These are phyloP conservation scores for Leccinum solheimii DNA, from an alignment of 1,284 basidiomycete species.

Conservation along the genomic window DNA sequence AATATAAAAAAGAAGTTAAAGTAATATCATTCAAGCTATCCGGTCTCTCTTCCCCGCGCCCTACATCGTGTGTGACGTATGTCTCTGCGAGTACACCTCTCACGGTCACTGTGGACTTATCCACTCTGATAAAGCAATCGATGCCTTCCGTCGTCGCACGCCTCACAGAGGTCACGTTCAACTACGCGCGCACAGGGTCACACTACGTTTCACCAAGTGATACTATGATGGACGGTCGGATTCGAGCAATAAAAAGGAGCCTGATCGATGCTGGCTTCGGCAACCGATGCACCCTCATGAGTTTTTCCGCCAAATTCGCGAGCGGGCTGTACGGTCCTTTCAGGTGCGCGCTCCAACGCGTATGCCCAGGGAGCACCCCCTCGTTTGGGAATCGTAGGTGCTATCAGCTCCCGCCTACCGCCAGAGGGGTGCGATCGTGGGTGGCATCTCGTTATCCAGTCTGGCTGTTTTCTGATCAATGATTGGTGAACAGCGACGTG, in stretches of 20 bases:
- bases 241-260: slow-evolving; percentile 85
- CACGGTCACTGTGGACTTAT: slow-evolving; percentile 97
- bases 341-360: slow-evolving; percentile 52
- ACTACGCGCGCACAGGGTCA: slow-evolving; percentile 92
- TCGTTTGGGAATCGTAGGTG: slow-evolving; percentile 95
- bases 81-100: slow-evolving; percentile 99
- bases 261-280: slow-evolving; percentile 82
- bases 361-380: slow-evolving; percentile 91
- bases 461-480: slow-evolving; percentile 1
- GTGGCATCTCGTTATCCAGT: slow-evolving; percentile 27
- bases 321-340: slow-evolving; percentile 96
- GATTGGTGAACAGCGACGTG: slow-evolving; percentile 6
- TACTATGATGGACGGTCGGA: slow-evolving; percentile 99
- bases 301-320: slow-evolving; percentile 98
- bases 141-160: slow-evolving; percentile 77
- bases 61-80: slow-evolving; percentile 94
- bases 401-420: slow-evolving; percentile 92
- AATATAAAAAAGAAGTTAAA: no score
- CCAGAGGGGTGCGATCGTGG: slow-evolving; percentile 85
- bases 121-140: slow-evolving; percentile 70
- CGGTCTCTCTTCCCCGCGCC: slow-evolving; percentile 77
- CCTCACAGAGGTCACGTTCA: slow-evolving; percentile 90
- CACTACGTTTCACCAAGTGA: slow-evolving; percentile 99
- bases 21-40: slow-evolving; percentile 82
- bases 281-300: slow-evolving; percentile 92